These are phyloP conservation scores for Chytriomyces sp. DNA, from an alignment of 192 early-diverging fungal genomes.

Conservation along the genomic window DNA sequence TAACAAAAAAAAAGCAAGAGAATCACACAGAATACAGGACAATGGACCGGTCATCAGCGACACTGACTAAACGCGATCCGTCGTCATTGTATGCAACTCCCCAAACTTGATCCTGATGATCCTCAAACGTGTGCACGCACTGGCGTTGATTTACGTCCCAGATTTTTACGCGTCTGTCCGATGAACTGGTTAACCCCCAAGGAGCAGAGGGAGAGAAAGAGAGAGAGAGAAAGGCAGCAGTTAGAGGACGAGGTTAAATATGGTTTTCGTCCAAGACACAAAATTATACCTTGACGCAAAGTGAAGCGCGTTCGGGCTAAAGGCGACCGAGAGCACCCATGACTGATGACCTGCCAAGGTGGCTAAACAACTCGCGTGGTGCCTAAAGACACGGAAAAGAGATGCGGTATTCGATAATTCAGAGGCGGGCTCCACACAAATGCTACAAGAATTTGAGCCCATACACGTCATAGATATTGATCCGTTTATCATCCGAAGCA, in stretches of 20 bases:
- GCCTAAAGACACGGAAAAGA: constrained; percentile 37
- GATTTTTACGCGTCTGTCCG: constrained; percentile 81
- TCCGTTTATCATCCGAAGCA: constrained; percentile 83
- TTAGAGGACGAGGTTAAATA: neutral
- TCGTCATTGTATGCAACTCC: constrained; percentile 80
- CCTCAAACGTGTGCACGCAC: constrained; percentile 78
- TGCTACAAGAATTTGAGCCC: neutral
- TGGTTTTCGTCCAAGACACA: neutral
- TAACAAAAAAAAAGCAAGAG: too few relatives aligned
- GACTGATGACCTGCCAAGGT: constrained; percentile 78
- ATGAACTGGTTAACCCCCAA: constrained; percentile 51
- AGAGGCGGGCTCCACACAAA: constrained; percentile 8
- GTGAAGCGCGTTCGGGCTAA: constrained; percentile 67
- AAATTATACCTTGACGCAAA: constrained; percentile 66
- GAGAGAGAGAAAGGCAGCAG: neutral
- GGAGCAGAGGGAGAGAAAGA: neutral
- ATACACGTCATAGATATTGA: constrained; percentile 74
- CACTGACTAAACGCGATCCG: constrained; percentile 73
- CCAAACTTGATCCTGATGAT: constrained; percentile 85
- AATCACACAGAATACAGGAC: constrained; percentile 42
- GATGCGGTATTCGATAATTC: neutral
- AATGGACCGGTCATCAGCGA: constrained; percentile 72
- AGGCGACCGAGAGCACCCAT: constrained; percentile 79
- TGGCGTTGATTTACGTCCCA: constrained; percentile 78
- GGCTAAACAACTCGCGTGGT: constrained; percentile 75